Evolutionary conservation across 768 basidiomycete genomes (phyloP), one percentile per base, ranked within the genome.

Genomic region (Podaxis mareebaensis): DNA sequence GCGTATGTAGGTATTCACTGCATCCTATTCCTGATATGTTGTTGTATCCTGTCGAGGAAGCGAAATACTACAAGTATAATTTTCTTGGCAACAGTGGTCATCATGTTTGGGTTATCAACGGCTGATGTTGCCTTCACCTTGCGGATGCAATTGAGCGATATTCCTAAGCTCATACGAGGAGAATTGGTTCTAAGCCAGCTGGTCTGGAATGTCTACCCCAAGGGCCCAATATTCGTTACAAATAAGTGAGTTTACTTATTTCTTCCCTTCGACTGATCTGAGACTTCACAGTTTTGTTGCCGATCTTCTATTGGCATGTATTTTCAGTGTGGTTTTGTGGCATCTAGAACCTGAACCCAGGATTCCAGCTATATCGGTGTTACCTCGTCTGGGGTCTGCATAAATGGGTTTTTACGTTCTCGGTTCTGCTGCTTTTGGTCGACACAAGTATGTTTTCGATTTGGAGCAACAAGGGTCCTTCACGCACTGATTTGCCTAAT

Each of bases 331-430:
- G 15, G 7, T n/a, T 33, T 22, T 38, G 11, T 36, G 4, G 26
- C 15, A 13, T 11, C 17, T 8, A 30, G 6, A 17, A 17, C 11
- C 13, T 60, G 24, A 44, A 20, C 46, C 33, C 28, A 3, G 33
- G 6, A 20, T 30, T 53, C 5, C 48, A 64, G 49, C 52, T 76
- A 38, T 78, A 78, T 62, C 72, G 78, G 39, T 79, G 77, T 58
- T 78, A 73, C 64, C 71, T 77, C n/a, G 73, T 78, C 39, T 78
- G 78, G 78, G 73, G 72, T 30, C 70, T 66, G 46, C 72, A 69
- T 6, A 72, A 72, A 60, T 66, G 65, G 36, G 65, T 77, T 24
- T 65, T 74, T 10, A 44, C 72, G 49, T 72, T 67, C 8, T 73
- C 77, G 0, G 42, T 68, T 2, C 44, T 74, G 1, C 57, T 78